phyloP scores from a whole-genome alignment of 1,284 basidiomycete genomes.

The Apiotrichum domesticum region DNA sequence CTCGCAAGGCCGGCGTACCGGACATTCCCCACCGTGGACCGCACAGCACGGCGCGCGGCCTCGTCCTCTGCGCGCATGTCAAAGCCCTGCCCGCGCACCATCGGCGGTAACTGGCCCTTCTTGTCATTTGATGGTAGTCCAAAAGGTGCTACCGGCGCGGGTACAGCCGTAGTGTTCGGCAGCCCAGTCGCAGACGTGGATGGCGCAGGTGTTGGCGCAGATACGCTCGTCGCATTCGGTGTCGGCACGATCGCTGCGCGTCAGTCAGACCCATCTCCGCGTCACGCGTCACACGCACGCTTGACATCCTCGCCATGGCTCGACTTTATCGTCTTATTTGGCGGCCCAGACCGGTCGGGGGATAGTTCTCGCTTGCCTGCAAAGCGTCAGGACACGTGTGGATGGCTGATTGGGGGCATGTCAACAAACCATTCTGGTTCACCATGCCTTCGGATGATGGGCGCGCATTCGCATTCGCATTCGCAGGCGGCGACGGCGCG shows the following conservation, averaged over 20 bases:
- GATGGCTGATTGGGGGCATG: too few relatives aligned
- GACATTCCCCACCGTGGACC: conserved; percentile 14
- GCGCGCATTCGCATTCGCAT: not conserved
- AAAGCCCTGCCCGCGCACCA: conserved; percentile 20
- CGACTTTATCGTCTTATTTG: conserved; percentile 14
- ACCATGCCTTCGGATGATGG: not conserved
- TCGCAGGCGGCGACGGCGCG: not conserved
- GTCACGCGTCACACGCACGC: not conserved
- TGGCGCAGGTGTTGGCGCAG: not conserved
- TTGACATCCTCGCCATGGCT: conserved; percentile 8
- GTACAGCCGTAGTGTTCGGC: too few relatives aligned
- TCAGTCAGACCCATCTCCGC: not conserved
- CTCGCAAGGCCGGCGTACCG: conserved; percentile 18
- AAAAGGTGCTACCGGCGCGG: not conserved
- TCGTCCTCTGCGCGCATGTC: conserved; percentile 40
- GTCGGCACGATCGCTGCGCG: not conserved
- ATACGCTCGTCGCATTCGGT: not conserved
- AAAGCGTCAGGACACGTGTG: conserved; percentile 2
- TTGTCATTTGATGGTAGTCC: not conserved
- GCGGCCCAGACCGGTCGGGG: conserved; percentile 10
- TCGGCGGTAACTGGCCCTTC: conserved; percentile 1
- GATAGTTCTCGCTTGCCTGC: conserved; percentile 18
- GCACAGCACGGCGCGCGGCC: conserved; percentile 23
- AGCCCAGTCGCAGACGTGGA: not conserved
- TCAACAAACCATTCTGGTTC: conserved; percentile 14